phyloP scores from a whole-genome alignment of 352 stramenopile species.

The Phytophthora meadii region DNA sequence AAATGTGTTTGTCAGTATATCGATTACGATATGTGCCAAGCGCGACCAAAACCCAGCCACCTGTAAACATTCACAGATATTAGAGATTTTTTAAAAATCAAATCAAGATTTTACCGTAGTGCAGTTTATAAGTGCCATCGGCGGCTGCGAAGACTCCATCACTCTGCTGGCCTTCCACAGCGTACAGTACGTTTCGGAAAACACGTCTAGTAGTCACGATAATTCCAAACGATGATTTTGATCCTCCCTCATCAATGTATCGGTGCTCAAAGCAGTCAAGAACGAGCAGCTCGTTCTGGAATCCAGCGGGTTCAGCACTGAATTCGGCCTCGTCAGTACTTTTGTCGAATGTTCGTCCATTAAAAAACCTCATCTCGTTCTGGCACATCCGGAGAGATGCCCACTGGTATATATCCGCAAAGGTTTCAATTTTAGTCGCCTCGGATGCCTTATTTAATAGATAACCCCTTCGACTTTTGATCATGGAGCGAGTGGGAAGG shows the following conservation, averaged over 20 bases:
- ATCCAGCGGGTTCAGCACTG: background rate
- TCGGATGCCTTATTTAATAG: too few species aligned
- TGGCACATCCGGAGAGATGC: too few species aligned
- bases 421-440: too few species aligned
- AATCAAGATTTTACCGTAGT: constrained; percentile 1
- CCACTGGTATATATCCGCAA: too few species aligned
- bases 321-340: background rate
- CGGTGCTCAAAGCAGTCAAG: constrained; percentile 22
- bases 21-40: background rate
- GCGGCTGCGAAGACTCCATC: constrained; percentile 17
- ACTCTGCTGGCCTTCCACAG: constrained; percentile 4
- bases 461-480: too few species aligned
- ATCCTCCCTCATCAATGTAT: constrained; percentile 10
- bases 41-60: background rate
- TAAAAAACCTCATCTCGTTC: constrained; percentile 1
- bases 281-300: constrained; percentile 9
- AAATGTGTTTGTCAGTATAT: background rate
- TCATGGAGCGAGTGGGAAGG: too few species aligned
- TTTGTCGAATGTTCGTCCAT: background rate
- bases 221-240: constrained; percentile 8
- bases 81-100: background rate
- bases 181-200: constrained; percentile 12
- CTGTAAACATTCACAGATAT: background rate
- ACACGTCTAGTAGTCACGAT: constrained; percentile 11
- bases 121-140: constrained; percentile 23